A percentile compares a stretch with the other conserved stretches of the same genome.
Conservation (phyloP, 2,329 filamentous ascomycete species). For the Trichoderma endophyticum region DNA sequence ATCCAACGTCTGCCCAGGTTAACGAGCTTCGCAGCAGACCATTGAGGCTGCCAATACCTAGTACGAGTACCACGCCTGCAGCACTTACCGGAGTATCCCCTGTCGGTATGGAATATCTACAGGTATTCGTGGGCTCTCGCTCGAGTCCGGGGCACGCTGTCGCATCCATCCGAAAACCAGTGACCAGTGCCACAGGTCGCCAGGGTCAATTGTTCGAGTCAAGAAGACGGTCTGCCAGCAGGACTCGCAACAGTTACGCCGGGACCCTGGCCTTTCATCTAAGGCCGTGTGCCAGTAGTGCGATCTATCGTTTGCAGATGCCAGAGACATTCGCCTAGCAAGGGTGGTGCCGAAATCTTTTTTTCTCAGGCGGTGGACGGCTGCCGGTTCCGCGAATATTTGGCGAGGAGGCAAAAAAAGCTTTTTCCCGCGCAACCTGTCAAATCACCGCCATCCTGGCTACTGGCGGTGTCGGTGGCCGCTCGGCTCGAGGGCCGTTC, state of each 20-base stretch:
- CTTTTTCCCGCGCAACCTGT: constrained; percentile 12
- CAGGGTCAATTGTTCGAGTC: constrained; percentile 4
- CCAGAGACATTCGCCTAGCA: constrained; percentile 15
- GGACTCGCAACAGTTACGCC: not conserved
- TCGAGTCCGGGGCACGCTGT: constrained; percentile 13
- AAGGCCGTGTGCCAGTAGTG: constrained; percentile 1
- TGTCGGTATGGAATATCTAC: not conserved
- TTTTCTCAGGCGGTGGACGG: constrained; percentile 17
- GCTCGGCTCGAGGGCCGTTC: not conserved
- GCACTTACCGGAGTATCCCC: not conserved
- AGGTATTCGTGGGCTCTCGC: not conserved
- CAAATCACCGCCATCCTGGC: constrained; percentile 13
- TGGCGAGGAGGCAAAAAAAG: constrained; percentile 16
- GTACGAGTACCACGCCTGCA: not conserved
- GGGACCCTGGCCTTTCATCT: not conserved
- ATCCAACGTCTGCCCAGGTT: not conserved
- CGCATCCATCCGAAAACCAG: constrained; percentile 15
- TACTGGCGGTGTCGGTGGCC: constrained; percentile 17
- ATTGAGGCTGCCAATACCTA: not conserved
- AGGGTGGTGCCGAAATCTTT: constrained; percentile 21
- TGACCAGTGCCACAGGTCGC: constrained; percentile 14
- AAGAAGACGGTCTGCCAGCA: constrained; percentile 4
- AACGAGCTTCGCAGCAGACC: not conserved
- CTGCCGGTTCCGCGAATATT: constrained; percentile 22
- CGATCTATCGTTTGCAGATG: constrained; percentile 18